Percentiles rank a stretch among this genome's conserved stretches.
Conservation (phyloP, 2,329 filamentous ascomycete genomes). For the Colletotrichum sp. region DNA sequence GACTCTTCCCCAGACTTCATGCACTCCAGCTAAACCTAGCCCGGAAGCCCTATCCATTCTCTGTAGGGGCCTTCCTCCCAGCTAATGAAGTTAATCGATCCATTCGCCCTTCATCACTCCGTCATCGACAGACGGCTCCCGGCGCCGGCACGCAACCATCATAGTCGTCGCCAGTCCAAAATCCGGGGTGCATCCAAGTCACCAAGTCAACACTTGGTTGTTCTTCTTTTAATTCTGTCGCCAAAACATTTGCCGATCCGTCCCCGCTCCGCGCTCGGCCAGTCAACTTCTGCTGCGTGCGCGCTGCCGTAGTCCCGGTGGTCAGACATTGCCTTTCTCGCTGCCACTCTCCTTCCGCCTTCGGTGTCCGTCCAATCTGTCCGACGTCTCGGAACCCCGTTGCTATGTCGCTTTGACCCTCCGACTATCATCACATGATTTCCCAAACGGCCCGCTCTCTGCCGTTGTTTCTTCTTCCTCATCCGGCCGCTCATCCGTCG, state of each 20-base stretch:
- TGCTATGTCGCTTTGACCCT: neutral
- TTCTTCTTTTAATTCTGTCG: neutral
- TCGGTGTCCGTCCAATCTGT: neutral
- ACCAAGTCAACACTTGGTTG: neutral
- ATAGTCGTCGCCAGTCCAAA: neutral
- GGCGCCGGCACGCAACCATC: neutral
- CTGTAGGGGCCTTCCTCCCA: neutral
- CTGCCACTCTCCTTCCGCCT: neutral
- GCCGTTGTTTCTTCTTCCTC: neutral
- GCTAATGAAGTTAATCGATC: neutral
- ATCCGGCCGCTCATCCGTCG: neutral
- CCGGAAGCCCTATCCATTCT: neutral
- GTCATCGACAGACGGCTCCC: neutral
- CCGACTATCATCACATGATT: neutral
- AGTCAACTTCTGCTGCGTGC: neutral
- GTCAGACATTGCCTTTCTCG: neutral
- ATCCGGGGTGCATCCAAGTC: neutral
- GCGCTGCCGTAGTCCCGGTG: neutral
- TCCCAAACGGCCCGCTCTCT: neutral
- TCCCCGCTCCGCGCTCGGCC: neutral
- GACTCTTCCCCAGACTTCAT: neutral
- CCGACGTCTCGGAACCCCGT: neutral
- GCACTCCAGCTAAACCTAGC: conserved; percentile 2
- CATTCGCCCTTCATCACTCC: neutral
- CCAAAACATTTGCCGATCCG: neutral